These are phyloP conservation scores for Neopestalotiopsis rosae DNA, from an alignment of 2,329 filamentous ascomycete genomes.

Conservation along the genomic window DNA sequence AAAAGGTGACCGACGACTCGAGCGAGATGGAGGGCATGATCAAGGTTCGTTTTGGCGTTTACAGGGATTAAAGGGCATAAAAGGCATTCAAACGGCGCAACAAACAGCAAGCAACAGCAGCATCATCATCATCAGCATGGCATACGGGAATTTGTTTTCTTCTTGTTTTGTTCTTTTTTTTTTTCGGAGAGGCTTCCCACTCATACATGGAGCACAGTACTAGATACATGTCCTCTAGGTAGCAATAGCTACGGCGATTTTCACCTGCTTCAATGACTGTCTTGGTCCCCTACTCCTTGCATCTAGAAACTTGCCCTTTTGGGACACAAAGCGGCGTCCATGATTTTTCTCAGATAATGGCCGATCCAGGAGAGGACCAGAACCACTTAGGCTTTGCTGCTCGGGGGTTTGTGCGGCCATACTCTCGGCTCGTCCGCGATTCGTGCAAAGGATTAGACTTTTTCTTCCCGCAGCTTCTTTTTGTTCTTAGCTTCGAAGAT, in stretches of 20 bases:
- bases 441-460: neutral
- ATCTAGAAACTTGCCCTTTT: too few species aligned
- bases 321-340: too few species aligned
- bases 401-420: neutral
- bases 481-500: neutral
- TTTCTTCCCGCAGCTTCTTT: neutral
- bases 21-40: constrained; percentile 6
- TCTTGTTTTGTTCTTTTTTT: neutral
- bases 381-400: too few species aligned
- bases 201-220: neutral
- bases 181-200: neutral
- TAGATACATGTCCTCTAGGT: neutral
- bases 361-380: too few species aligned
- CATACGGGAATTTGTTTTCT: neutral
- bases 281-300: too few species aligned
- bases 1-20: neutral
- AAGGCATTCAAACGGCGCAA: neutral
- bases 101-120: neutral
- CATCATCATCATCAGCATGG: neutral
- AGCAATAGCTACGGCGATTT: too few species aligned
- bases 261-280: too few species aligned
- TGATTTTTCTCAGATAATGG: too few species aligned
- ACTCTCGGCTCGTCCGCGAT: neutral
- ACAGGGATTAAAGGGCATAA: neutral
- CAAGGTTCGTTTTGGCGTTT: constrained; percentile 12